Base-by-base conservation (phyloP, 768 basidiomycete species). In the Boletus eberwhitei region DNA sequence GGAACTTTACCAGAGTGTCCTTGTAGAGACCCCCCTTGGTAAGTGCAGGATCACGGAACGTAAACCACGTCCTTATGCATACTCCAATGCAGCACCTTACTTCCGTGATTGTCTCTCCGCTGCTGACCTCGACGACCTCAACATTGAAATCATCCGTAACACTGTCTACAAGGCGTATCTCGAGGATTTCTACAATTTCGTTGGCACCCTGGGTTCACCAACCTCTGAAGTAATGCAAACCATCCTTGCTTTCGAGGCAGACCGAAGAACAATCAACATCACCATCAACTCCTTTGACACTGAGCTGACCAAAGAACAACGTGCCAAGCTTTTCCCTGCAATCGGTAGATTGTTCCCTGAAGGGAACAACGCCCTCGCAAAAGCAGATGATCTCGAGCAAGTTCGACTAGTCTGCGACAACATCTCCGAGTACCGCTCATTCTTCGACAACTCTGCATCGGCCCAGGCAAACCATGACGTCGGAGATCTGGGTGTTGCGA, bases 121-220 rank as follows among this genome's bases (percentile, higher is more conserved):
- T 17, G 85, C 90, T 41, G 97, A 99, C 70, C 83, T 99, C 44
- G 97, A 99, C 69, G 97, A 98, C 70, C 85, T 98, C 54, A 98
- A 99, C 77, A 98, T 99, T 66, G 97, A 99, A 77, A 97, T 99
- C 74, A 95, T 99, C 73, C 92, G 97, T 41, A 98, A 98, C 75
- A 95, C 96, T 1, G 88, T 99, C 35, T 98, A 98, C 82, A 98
- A 97, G 72, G 88, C 94, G 17, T 99, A 99, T 74, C 87, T 99
- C 54, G 96, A 98, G 70, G 97, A 99, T 72, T 99, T 99, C 71
- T 83, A 94, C 76, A 71, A 79, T 59, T 98, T 88, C 73, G 89
- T 86, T 67, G 74, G 79, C 43, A 84, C 87, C 8, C 76, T 98
- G 34, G 88, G 92, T 39, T 80, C 83, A 11, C 91, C 97, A 0